phyloP scores from a whole-genome alignment of 1,284 basidiomycete species.

The Ceratobasidium sp. region DNA sequence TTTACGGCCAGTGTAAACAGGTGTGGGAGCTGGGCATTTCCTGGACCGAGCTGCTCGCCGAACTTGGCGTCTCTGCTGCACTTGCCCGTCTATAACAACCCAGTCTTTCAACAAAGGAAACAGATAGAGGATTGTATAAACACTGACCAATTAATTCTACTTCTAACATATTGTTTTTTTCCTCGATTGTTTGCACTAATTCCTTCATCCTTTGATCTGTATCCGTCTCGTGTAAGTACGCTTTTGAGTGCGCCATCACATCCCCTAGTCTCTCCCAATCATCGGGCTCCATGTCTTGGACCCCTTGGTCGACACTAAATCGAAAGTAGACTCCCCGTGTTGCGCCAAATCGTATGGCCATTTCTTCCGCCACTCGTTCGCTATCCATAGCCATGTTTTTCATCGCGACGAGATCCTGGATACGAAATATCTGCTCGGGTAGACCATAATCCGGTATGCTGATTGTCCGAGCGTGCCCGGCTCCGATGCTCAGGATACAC shows the following conservation, averaged over 20 bases:
- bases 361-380: constrained; percentile 16
- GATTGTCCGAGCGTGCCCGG: constrained; percentile 2
- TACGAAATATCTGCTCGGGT: not conserved
- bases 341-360: not conserved
- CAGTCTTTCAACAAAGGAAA: too few relatives aligned
- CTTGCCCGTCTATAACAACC: too few relatives aligned
- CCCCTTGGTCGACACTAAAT: not conserved
- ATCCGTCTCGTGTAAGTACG: too few relatives aligned
- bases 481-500: constrained; percentile 9
- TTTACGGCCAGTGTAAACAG: constrained; percentile 2
- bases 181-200: too few relatives aligned
- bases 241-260: too few relatives aligned
- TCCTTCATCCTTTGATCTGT: too few relatives aligned
- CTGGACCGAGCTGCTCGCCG: not conserved
- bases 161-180: too few relatives aligned
- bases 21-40: not conserved
- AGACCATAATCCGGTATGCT: too few relatives aligned
- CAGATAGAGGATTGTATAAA: too few relatives aligned
- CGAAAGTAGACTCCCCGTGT: not conserved
- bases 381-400: constrained; percentile 9
- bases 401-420: too few relatives aligned
- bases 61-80: too few relatives aligned
- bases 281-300: not conserved
- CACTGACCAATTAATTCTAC: too few relatives aligned
- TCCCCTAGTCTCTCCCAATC: constrained; percentile 9